Base-by-base conservation (phyloP, 2,329 filamentous ascomycete species). In the Fusarium longipes region DNA sequence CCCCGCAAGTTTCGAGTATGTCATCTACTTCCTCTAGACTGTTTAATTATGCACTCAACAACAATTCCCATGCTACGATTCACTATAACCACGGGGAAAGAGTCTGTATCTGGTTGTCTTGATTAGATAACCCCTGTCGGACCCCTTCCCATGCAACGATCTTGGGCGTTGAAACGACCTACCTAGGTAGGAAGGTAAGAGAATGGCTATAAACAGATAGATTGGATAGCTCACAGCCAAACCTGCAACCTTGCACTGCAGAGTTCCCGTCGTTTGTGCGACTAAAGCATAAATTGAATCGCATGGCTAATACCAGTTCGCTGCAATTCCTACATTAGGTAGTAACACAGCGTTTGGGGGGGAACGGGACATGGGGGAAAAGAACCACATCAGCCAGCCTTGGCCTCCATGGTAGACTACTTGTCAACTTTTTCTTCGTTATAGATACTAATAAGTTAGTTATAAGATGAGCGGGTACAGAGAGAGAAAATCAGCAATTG, bases 311-410 rank as follows among this genome's bases (percentile, higher is more conserved):
- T 49, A 52, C 56, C 57, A 42, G 48, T 70, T 72, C 70, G 70
- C 70, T 59, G 68, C 66, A 68, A 70, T 72, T 73, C 61, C 70
- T 71, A 44, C 38, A 68, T 68, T 48, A 27, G 58, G 70, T 43
- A 63, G 53, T 67, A 39, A 53, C 45, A 67, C 68, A 57, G n/a
- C 53, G 33, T 53, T 22, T 47, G 43, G 29, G 20, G 27, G 11
- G 22, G 15, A 24, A 24, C 25, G 17, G 38, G 35, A 27, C 36
- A 53, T 65, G 36, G 52, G 53, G 36, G 44, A 48, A 61, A 62
- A 18, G 17, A 18, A 33, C 8, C 15, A 8, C 3, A 57, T 36
- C 25, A 15, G 38, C 63, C 54, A 69, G 65, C 59, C 70, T 63
- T 72, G 47, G n/a, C n/a, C n/a, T n/a, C n/a, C n/a, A n/a, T n/a